These are phyloP conservation scores for Phytophthora citricola DNA, from an alignment of 352 stramenopile genomes.

Conservation along the genomic window DNA sequence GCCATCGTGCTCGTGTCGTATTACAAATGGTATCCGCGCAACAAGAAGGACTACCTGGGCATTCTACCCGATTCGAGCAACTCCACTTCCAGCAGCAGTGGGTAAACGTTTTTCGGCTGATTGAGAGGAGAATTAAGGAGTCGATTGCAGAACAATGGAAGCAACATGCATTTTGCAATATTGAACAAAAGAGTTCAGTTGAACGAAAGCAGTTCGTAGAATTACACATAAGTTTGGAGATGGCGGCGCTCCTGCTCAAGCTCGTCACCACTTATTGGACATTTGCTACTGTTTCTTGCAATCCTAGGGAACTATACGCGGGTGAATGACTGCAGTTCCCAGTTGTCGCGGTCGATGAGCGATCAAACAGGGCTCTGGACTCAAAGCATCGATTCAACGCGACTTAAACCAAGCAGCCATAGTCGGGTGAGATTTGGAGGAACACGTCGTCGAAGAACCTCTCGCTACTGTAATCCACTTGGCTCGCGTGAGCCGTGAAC, in stretches of 20 bases:
- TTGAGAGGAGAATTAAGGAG: slow-evolving; percentile 2
- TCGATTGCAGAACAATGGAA: slow-evolving; percentile 10
- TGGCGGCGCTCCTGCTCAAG: slow-evolving; percentile 2
- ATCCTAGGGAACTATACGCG: slow-evolving; percentile 1
- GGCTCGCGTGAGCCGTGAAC: slow-evolving; percentile 49
- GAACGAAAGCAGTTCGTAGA: slow-evolving; percentile 22
- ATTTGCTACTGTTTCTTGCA: slow-evolving; percentile 13
- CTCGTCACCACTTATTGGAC: slow-evolving; percentile 25
- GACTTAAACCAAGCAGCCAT: slow-evolving; percentile 68
- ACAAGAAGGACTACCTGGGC: slow-evolving; percentile 74
- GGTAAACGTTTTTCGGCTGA: slow-evolving; percentile 1
- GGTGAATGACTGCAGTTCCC: slow-evolving; percentile 11
- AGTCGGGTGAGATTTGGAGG: slow-evolving; percentile 79
- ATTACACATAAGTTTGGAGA: slow-evolving; percentile 24
- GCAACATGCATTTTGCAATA: not conserved
- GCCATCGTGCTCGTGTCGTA: slow-evolving; percentile 75
- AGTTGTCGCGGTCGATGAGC: slow-evolving; percentile 30
- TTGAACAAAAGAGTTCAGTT: not conserved
- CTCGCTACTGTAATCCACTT: slow-evolving; percentile 76
- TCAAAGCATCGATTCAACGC: not conserved
- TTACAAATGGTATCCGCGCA: slow-evolving; percentile 80
- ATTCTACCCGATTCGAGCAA: slow-evolving; percentile 47
- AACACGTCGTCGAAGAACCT: slow-evolving; percentile 83
- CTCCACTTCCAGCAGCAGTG: slow-evolving; percentile 24
- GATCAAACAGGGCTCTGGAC: slow-evolving; percentile 21